Evolutionary conservation across 208 protist genomes (phyloP).

Genomic region (Acanthamoeba healyi): DNA sequence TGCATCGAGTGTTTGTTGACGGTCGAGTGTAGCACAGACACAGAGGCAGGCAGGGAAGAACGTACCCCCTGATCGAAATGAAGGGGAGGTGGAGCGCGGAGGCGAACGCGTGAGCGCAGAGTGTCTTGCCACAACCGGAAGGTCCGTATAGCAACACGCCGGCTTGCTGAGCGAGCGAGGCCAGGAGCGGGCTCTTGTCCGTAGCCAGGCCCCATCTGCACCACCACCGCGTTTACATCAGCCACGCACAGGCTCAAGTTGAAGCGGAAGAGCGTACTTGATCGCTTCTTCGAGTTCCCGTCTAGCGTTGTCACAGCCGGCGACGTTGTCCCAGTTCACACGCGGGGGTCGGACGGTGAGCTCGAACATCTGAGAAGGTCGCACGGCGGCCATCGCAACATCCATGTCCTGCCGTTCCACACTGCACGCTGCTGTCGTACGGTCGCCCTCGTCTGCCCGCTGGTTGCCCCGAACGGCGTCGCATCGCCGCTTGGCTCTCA

Average conservation of each 20-base stretch:
- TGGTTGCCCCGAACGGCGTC: background rate
- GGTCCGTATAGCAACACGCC: constrained; percentile 89
- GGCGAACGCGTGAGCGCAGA: constrained; percentile 87
- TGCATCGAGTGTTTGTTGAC: background rate
- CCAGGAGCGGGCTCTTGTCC: constrained; percentile 88
- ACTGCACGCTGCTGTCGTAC: no score
- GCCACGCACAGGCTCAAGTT: background rate
- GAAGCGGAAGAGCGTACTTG: background rate
- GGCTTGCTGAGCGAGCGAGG: constrained; percentile 81
- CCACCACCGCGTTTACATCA: background rate
- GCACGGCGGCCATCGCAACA: background rate
- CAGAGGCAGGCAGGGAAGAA: background rate
- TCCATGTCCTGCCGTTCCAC: constrained; percentile 18
- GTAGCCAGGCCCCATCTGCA: constrained; percentile 80
- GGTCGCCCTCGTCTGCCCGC: no score
- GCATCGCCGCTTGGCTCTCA: background rate
- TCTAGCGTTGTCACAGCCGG: background rate
- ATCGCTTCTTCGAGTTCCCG: constrained; percentile 40
- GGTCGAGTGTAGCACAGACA: background rate
- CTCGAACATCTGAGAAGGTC: constrained; percentile 50
- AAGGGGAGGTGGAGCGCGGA: constrained; percentile 18
- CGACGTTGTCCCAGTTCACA: constrained; percentile 8
- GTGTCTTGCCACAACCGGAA: constrained; percentile 89
- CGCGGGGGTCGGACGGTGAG: constrained; percentile 10
- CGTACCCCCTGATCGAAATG: constrained; percentile 44